Base-by-base conservation (phyloP, 129 eudicot genomes). In the Erigeron canadensis region DNA sequence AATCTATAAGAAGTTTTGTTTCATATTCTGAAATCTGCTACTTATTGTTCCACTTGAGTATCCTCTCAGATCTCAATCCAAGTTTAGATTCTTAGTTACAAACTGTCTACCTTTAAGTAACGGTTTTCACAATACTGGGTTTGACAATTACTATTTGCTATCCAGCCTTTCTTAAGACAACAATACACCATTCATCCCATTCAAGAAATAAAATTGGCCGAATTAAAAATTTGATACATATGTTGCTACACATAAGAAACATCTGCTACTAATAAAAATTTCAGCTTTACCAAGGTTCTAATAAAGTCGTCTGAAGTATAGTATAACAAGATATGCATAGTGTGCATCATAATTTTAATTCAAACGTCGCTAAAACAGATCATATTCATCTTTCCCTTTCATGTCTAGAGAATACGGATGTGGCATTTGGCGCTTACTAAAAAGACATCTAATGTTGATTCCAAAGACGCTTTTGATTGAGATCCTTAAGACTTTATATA, bases 371-470 rank as follows among this genome's bases (percentile, higher is more conserved):
- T 48, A 77, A 21, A 43, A 62, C 62, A 70, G 21, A 63, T 44
- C 69, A 11, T 42, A 42, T 70, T 71, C 58, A 70, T 63, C 77
- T 7, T 43, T 71, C 73, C 16, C 66, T 77, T 71, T 71, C 72
- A 71, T 6, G 10, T 18, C 61, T 40, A 78, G 42, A 42, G 54
- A 43, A 42, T 7, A 71, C 11, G 13, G 16, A 54, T 34, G 77
- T 45, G 77, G 46, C 77, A 71, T 78, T 71, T 78, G 73, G 73
- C 72, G 18, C 62, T 64, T 71, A 71, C 68, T 43, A 37, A 63
- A 65, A 65, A 43, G 68, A 78, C 82, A 78, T 55, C 12, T 42
- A 41, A 53, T 63, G 73, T 57, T 18, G 50, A 34, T 63, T 78
- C 62, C 68, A 63, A 71, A 13, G 65, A 54, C 54, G 40, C 12